A percentile compares a stretch with the other conserved stretches of the same genome.
Conservation (phyloP, 805 yeast genomes). For the Starmerella floricola region DNA sequence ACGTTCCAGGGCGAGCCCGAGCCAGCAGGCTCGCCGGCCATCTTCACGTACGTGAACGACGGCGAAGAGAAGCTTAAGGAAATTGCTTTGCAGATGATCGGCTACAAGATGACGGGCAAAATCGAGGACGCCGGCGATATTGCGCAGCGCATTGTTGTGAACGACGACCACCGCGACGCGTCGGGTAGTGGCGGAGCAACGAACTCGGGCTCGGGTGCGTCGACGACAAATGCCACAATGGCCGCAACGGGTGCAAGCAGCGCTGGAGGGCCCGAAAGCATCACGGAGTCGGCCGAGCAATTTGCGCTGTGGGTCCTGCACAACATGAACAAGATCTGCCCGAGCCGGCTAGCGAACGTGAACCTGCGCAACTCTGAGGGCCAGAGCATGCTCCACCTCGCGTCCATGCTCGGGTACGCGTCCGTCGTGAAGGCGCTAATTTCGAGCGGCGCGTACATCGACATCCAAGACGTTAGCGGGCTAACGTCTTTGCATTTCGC, state of each 20-base stretch:
- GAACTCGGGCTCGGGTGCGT: not conserved
- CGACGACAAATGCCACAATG: not conserved
- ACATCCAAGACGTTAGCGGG: slow-evolving; percentile 66
- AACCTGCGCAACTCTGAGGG: slow-evolving; percentile 72
- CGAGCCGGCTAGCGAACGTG: slow-evolving; percentile 46
- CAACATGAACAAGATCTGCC: slow-evolving; percentile 25
- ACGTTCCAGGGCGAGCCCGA: slow-evolving; percentile 40
- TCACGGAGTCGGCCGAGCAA: slow-evolving; percentile 20
- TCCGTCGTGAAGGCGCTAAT: slow-evolving; percentile 52
- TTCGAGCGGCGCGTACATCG: slow-evolving; percentile 44
- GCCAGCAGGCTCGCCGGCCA: slow-evolving; percentile 22
- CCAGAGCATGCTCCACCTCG: slow-evolving; percentile 78
- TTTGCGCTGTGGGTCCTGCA: slow-evolving; percentile 23
- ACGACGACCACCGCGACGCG: not conserved
- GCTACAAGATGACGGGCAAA: slow-evolving; percentile 91
- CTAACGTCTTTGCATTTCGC: slow-evolving; percentile 84
- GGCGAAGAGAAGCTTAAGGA: slow-evolving; percentile 91
- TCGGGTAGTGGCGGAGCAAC: not conserved
- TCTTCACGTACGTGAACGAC: slow-evolving; percentile 88
- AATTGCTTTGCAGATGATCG: slow-evolving; percentile 89
- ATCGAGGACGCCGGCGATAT: slow-evolving; percentile 89
- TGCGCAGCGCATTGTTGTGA: slow-evolving; percentile 66
- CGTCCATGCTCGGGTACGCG: slow-evolving; percentile 61
- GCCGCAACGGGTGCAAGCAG: not conserved
- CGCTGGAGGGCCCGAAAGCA: not conserved